Evolutionary conservation across 1,139 yeast species (phyloP).

Genomic region (Candida glucosophila): DNA sequence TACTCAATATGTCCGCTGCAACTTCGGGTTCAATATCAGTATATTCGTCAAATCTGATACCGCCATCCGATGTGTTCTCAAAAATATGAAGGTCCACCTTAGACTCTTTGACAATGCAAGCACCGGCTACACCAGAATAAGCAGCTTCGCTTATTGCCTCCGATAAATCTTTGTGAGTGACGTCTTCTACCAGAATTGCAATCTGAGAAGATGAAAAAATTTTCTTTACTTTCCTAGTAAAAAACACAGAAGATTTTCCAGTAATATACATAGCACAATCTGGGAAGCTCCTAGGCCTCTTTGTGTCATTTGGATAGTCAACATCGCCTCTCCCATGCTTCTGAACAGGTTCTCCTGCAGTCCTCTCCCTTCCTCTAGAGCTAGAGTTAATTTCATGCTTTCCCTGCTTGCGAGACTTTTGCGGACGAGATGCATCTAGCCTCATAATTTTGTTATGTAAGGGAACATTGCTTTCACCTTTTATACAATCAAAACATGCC

Average conservation of each 20-base stretch:
- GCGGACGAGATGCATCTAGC: constrained; percentile 72
- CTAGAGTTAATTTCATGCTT: constrained; percentile 11
- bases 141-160: constrained; percentile 71
- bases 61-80: constrained; percentile 60
- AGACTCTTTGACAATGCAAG: constrained; percentile 54
- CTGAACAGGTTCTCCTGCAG: constrained; percentile 9
- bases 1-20: constrained; percentile 43
- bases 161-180: constrained; percentile 36
- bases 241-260: constrained; percentile 54
- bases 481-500: constrained; percentile 60
- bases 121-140: constrained; percentile 69
- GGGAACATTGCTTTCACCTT: constrained; percentile 56
- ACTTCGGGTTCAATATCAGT: constrained; percentile 55
- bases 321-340: too few relatives aligned
- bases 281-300: too few relatives aligned
- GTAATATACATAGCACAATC: constrained; percentile 64
- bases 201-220: constrained; percentile 47
- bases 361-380: constrained; percentile 18
- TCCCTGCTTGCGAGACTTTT: constrained; percentile 23
- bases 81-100: constrained; percentile 67
- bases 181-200: constrained; percentile 30
- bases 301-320: constrained; percentile 6
- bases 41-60: constrained; percentile 76
- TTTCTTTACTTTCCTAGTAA: constrained; percentile 48
- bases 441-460: constrained; percentile 56